A percentile compares a stretch with the other conserved stretches of the same genome.
Conservation (phyloP, 805 yeast species). For the Myxozyma lipomycoides region DNA sequence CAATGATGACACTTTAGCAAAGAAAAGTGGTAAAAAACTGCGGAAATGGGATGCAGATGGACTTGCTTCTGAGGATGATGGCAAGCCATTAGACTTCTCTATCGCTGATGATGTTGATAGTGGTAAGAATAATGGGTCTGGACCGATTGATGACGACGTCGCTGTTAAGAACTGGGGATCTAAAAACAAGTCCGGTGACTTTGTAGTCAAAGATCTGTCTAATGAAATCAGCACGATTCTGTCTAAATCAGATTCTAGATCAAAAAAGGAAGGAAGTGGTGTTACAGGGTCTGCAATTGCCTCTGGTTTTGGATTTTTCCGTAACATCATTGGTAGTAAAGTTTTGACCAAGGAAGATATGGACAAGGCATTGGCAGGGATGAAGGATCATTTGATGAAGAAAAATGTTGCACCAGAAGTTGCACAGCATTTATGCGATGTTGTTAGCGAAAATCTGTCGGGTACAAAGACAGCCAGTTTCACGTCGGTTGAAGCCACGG, state of each 20-base stretch:
- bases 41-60: slow-evolving; percentile 72
- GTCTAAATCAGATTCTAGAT: slow-evolving; percentile 23
- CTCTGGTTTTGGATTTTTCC: slow-evolving; percentile 53
- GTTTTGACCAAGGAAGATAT: slow-evolving; percentile 61
- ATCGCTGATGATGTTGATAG: slow-evolving; percentile 29
- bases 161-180: slow-evolving; percentile 40
- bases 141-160: slow-evolving; percentile 35
- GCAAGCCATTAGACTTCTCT: slow-evolving; percentile 56
- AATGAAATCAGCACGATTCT: slow-evolving; percentile 48
- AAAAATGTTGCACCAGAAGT: slow-evolving; percentile 92
- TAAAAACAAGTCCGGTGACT: slow-evolving; percentile 51
- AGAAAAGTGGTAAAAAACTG: slow-evolving; percentile 41
- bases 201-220: slow-evolving; percentile 60
- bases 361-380: slow-evolving; percentile 56
- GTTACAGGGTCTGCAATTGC: slow-evolving; percentile 24
- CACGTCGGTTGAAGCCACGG: slow-evolving; percentile 70
- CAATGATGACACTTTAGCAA: slow-evolving; percentile 6
- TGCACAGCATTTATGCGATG: slow-evolving; percentile 64
- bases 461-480: slow-evolving; percentile 71
- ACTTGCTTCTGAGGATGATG: slow-evolving; percentile 43
- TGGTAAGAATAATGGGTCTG: slow-evolving; percentile 24
- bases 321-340: slow-evolving; percentile 64
- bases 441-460: slow-evolving; percentile 62
- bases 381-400: slow-evolving; percentile 71
- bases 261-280: slow-evolving; percentile 19